Percentiles rank a stretch among this genome's conserved stretches.
phyloP scores from a whole-genome alignment of 371 early-diverging fungal genomes.

The Mucor velutinosus region DNA sequence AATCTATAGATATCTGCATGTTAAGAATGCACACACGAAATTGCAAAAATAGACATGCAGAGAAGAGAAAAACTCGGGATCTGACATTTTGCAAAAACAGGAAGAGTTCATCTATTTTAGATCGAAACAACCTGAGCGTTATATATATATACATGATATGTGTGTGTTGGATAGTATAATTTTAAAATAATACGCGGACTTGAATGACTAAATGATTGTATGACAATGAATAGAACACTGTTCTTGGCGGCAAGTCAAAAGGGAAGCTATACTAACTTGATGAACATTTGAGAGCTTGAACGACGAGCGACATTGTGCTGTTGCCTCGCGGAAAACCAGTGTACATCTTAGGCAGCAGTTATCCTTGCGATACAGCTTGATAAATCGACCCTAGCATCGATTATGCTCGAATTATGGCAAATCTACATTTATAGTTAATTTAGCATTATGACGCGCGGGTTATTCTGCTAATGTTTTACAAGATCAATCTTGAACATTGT shows the following conservation, averaged over 20 bases:
- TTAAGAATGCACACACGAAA: neutral
- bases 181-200: conserved; percentile 5
- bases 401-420: neutral
- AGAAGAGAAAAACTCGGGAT: neutral
- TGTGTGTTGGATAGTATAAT: neutral
- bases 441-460: conserved; percentile 1
- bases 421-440: neutral
- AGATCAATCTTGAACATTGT: conserved; percentile 18
- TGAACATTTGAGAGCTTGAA: neutral
- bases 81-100: neutral
- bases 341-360: neutral
- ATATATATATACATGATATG: neutral
- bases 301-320: neutral
- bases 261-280: neutral
- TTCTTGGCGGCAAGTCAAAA: conserved; percentile 4
- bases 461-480: conserved; percentile 11
- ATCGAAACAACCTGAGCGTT: neutral
- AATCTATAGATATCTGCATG: neutral
- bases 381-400: neutral
- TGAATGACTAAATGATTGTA: conserved; percentile 1
- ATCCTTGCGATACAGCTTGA: neutral
- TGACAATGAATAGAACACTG: conserved; percentile 2
- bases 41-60: neutral
- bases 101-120: neutral
- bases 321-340: neutral